Conservation (phyloP, 176 grass and related monocot genomes). For the Aegilops longissima region DNA sequence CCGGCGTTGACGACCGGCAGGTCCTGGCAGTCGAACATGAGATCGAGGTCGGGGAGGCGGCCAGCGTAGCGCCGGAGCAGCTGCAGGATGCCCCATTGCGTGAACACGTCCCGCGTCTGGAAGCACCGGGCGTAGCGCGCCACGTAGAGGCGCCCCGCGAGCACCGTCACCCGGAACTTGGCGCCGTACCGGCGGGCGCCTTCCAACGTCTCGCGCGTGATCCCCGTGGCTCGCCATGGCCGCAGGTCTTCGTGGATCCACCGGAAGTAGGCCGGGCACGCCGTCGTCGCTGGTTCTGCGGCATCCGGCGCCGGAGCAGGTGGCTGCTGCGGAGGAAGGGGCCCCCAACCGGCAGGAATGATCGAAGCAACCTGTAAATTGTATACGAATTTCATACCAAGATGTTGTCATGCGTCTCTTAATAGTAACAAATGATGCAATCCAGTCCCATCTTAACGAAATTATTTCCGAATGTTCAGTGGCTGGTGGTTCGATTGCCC, state of each 20-base stretch:
- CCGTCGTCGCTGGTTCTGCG: too few relatives aligned
- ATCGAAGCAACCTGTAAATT: slow-evolving; percentile 26
- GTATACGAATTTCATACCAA: not conserved
- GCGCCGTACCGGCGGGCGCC: slow-evolving; percentile 28
- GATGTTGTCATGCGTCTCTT: not conserved
- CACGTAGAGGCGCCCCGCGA: slow-evolving; percentile 41
- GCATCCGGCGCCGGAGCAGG: not conserved
- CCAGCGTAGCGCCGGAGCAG: slow-evolving; percentile 53
- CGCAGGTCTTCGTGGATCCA: slow-evolving; percentile 76
- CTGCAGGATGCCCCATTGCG: slow-evolving; percentile 65
- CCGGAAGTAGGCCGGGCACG: slow-evolving; percentile 60
- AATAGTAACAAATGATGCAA: not conserved
- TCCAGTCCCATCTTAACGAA: not conserved
- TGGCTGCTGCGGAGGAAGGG: not conserved
- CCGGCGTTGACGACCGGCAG: slow-evolving; percentile 30
- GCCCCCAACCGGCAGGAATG: not conserved
- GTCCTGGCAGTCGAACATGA: slow-evolving; percentile 62
- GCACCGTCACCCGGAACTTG: slow-evolving; percentile 49
- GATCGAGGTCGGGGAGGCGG: slow-evolving; percentile 60
- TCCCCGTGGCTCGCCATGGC: slow-evolving; percentile 32
- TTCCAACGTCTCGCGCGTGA: slow-evolving; percentile 39
- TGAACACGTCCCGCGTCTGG: slow-evolving; percentile 49
- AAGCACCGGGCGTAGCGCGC: slow-evolving; percentile 40
- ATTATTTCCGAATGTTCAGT: not conserved
- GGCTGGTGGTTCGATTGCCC: not conserved